phyloP scores from a whole-genome alignment of 441 rosid species.

The Adansonia grandidieri region DNA sequence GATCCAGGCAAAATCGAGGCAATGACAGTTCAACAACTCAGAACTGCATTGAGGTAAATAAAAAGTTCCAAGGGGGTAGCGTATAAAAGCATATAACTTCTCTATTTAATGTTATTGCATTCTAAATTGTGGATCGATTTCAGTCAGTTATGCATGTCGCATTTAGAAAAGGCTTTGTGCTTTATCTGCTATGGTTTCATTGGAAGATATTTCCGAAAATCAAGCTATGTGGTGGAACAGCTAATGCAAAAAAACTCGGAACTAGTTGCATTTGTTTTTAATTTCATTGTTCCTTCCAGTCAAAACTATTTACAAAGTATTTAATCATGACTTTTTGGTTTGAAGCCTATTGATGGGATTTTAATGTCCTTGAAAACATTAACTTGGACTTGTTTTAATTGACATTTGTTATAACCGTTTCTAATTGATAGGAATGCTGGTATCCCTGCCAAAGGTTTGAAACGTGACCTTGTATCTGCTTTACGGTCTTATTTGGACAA shows the following conservation, averaged over 20 bases:
- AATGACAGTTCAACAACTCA: conserved; percentile 81
- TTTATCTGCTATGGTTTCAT: neutral
- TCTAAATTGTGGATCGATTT: neutral
- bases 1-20: conserved; percentile 51
- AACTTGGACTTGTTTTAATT: neutral
- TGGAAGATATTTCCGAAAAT: neutral
- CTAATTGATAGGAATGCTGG: conserved; percentile 60
- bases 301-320: neutral
- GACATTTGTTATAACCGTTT: conserved; percentile 22
- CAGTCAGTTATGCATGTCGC: neutral
- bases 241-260: neutral
- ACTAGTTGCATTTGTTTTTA: neutral
- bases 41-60: conserved; percentile 61
- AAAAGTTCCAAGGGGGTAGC: conserved; percentile 20
- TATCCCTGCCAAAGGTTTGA: conserved; percentile 70
- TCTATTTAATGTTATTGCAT: neutral
- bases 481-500: conserved; percentile 54
- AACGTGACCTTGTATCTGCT: conserved; percentile 67
- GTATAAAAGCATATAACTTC: neutral
- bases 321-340: neutral
- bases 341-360: conserved; percentile 16
- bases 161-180: neutral
- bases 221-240: neutral
- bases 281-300: conserved; percentile 5
- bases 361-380: conserved; percentile 14